Conservation (phyloP, 1,284 basidiomycete species). For the Fomitopsis schrenkii region DNA sequence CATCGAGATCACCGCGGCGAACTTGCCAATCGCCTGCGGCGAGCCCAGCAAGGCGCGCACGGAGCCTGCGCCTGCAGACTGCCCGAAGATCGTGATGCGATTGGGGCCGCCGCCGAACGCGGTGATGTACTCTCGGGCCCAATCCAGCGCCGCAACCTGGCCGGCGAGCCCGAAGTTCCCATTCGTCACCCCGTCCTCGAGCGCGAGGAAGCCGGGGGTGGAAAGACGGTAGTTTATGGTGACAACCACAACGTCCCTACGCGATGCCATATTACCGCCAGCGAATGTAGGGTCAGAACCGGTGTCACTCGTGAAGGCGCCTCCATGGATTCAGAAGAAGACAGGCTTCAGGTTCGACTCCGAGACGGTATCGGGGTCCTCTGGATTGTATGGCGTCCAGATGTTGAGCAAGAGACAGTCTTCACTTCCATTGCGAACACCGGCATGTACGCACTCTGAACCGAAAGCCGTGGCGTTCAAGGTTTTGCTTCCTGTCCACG, state of each 20-base stretch:
- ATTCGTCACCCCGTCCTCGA: conserved; percentile 31
- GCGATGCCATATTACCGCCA: conserved; percentile 33
- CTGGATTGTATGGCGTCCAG: conserved; percentile 36
- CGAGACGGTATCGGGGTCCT: conserved; percentile 10
- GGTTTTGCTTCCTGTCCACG: conserved; percentile 22
- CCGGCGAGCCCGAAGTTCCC: conserved; percentile 40
- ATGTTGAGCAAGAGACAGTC: conserved; percentile 43
- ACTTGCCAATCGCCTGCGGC: conserved; percentile 40
- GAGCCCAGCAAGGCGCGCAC: conserved; percentile 39
- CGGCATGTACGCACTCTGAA: conserved; percentile 27
- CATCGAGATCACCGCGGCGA: conserved; percentile 41
- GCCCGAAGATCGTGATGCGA: conserved; percentile 35
- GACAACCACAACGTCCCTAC: conserved; percentile 42
- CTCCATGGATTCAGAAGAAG: conserved; percentile 43
- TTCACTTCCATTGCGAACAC: conserved; percentile 25
- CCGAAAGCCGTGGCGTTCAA: conserved; percentile 30
- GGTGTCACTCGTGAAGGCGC: conserved; percentile 40
- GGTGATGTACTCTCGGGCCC: conserved; percentile 31
- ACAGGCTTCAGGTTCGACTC: conserved; percentile 33
- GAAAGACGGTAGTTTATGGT: conserved; percentile 42
- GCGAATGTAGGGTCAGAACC: conserved; percentile 24
- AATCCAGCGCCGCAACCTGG: conserved; percentile 32
- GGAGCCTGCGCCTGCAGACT: conserved; percentile 35
- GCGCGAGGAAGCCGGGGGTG: conserved; percentile 37
- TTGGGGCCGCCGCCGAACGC: conserved; percentile 34